phyloP scores from a whole-genome alignment of 2,329 filamentous ascomycete species.

The Septoria petroselini region DNA sequence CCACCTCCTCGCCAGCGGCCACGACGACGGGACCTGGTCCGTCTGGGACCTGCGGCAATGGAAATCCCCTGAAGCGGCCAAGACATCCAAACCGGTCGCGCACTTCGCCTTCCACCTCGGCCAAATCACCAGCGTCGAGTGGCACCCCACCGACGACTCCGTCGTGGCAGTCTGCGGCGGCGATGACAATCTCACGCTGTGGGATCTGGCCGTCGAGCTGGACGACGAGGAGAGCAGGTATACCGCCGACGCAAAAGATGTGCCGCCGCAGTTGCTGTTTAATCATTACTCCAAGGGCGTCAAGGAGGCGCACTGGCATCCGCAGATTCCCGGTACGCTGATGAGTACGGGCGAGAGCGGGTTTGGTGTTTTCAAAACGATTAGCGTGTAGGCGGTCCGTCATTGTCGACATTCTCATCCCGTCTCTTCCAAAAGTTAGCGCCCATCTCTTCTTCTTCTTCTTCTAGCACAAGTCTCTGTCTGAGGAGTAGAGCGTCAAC shows the following conservation, averaged over 20 bases:
- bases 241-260: conserved; percentile 79
- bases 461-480: no score
- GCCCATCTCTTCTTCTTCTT: no score
- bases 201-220: conserved; percentile 94
- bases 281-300: conserved; percentile 94
- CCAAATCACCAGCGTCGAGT: conserved; percentile 92
- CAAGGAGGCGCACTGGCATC: conserved; percentile 97
- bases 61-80: conserved; percentile 60
- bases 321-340: conserved; percentile 84
- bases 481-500: not conserved
- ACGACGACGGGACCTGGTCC: conserved; percentile 88
- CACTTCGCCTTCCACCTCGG: conserved; percentile 94
- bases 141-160: conserved; percentile 96
- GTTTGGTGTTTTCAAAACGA: conserved; percentile 58
- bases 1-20: conserved; percentile 86
- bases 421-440: no score
- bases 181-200: conserved; percentile 90
- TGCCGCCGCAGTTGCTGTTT: conserved; percentile 91
- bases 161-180: conserved; percentile 89
- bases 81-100: conserved; percentile 72
- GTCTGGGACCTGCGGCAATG: conserved; percentile 96
- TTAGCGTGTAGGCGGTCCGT: conserved; percentile 38
- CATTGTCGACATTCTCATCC: no score
- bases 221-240: conserved; percentile 96
- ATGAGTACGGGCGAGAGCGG: conserved; percentile 85